phyloP scores from a whole-genome alignment of 331 rosid genomes.

The Pyracantha coccinea region DNA sequence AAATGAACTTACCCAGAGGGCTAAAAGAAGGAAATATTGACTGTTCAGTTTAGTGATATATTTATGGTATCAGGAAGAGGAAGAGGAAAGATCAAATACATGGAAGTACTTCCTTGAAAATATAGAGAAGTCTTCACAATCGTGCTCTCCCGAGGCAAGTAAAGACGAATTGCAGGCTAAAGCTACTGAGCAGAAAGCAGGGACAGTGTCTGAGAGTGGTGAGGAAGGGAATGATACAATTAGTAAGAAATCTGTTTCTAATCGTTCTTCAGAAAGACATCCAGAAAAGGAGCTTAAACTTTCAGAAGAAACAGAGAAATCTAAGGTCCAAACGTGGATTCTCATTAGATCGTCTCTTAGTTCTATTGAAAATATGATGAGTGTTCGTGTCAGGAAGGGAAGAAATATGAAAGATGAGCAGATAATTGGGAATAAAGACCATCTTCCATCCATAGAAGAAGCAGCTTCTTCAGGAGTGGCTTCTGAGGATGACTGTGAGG shows the following conservation, averaged over 20 bases:
- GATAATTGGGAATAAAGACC: constrained; percentile 20
- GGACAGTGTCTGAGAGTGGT: constrained; percentile 21
- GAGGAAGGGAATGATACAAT: constrained; percentile 35
- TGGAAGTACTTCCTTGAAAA: constrained; percentile 71
- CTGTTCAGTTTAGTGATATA: constrained; percentile 5
- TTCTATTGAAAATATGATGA: constrained; percentile 51
- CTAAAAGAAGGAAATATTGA: neutral
- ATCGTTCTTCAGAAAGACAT: constrained; percentile 29
- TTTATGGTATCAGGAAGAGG: constrained; percentile 70
- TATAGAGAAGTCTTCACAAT: constrained; percentile 27
- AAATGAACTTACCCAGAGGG: constrained; percentile 2
- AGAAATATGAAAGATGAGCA: constrained; percentile 27
- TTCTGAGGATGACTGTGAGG: constrained; percentile 23
- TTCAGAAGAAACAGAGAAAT: constrained; percentile 38
- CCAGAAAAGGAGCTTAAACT: constrained; percentile 27
- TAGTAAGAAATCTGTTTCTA: constrained; percentile 24
- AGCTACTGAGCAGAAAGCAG: constrained; percentile 32
- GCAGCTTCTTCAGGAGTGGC: constrained; percentile 23
- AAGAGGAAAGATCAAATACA: constrained; percentile 64
- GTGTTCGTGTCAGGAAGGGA: constrained; percentile 43
- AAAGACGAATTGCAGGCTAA: constrained; percentile 28
- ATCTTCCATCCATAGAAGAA: constrained; percentile 39
- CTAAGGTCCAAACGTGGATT: constrained; percentile 46
- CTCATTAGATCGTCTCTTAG: constrained; percentile 54
- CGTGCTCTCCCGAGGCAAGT: constrained; percentile 27